phyloP scores from a whole-genome alignment of 306 rosid genomes.

The Biancaea sappan region DNA sequence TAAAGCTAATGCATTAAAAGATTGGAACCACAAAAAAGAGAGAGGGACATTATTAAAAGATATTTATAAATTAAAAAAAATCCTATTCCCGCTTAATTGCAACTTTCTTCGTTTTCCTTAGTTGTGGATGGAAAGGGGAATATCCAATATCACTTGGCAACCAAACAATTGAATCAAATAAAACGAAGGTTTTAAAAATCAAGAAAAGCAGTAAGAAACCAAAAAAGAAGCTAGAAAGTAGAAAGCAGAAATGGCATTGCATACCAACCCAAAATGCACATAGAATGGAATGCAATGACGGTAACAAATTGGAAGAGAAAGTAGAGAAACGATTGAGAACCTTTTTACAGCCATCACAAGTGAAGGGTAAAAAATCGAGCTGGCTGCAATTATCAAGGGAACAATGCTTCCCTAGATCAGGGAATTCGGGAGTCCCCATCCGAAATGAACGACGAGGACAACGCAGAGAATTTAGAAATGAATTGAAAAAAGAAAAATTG shows the following conservation, averaged over 20 bases:
- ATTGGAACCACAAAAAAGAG: background rate
- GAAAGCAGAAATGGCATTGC: background rate
- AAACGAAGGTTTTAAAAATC: background rate
- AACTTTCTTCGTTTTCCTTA: background rate
- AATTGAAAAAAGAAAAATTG: no score
- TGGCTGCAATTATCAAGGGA: conserved; percentile 46
- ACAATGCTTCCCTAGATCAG: conserved; percentile 67
- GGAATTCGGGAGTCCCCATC: conserved; percentile 73
- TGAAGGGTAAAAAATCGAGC: conserved; percentile 68
- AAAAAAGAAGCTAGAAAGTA: background rate
- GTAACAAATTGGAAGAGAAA: background rate
- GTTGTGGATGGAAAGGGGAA: no score
- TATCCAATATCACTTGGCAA: background rate
- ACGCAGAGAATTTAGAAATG: background rate
- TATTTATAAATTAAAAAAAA: no score
- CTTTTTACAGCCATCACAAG: conserved; percentile 56
- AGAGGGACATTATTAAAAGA: no score
- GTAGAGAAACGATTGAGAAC: conserved; percentile 6
- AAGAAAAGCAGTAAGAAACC: background rate
- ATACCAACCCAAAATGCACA: background rate
- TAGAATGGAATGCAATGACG: background rate
- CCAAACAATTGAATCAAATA: background rate
- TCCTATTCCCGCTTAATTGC: background rate
- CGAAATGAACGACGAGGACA: background rate
- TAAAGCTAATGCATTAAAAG: no score